These are phyloP conservation scores for Phytophthora aleatoria DNA, from an alignment of 352 stramenopile genomes.

Conservation along the genomic window DNA sequence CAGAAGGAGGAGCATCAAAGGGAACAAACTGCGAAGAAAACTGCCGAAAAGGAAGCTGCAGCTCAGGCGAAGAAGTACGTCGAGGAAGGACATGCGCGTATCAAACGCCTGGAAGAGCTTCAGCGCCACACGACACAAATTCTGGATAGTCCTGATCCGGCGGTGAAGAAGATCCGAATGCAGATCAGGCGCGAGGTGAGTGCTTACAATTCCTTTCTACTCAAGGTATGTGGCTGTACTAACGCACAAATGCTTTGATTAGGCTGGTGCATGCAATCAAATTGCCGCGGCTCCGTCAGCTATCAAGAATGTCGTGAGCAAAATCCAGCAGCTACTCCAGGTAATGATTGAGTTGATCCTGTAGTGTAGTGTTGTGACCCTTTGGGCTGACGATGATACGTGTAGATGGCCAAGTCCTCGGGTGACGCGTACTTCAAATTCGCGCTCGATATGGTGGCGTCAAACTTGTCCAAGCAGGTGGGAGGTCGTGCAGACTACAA, in stretches of 20 bases:
- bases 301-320: constrained; percentile 68
- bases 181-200: constrained; percentile 69
- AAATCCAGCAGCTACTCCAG: constrained; percentile 69
- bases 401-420: constrained; percentile 55
- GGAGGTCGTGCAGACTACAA: constrained; percentile 77
- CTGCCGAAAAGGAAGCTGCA: constrained; percentile 38
- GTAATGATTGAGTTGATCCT: constrained; percentile 17
- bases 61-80: constrained; percentile 50
- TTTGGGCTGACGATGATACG: neutral
- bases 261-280: constrained; percentile 84
- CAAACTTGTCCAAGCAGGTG: constrained; percentile 73
- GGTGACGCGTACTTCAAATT: constrained; percentile 74
- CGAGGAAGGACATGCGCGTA: constrained; percentile 45
- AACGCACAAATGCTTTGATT: neutral
- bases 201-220: neutral
- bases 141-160: constrained; percentile 47
- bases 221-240: neutral
- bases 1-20: constrained; percentile 40
- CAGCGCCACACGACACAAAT: constrained; percentile 54
- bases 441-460: constrained; percentile 70
- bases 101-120: constrained; percentile 57
- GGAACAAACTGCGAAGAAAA: constrained; percentile 41
- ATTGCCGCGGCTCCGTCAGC: constrained; percentile 71
- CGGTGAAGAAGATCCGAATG: constrained; percentile 70
- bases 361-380: neutral